phyloP scores from a whole-genome alignment of 108 stramenopile species.

The Conticribra guillardii region DNA sequence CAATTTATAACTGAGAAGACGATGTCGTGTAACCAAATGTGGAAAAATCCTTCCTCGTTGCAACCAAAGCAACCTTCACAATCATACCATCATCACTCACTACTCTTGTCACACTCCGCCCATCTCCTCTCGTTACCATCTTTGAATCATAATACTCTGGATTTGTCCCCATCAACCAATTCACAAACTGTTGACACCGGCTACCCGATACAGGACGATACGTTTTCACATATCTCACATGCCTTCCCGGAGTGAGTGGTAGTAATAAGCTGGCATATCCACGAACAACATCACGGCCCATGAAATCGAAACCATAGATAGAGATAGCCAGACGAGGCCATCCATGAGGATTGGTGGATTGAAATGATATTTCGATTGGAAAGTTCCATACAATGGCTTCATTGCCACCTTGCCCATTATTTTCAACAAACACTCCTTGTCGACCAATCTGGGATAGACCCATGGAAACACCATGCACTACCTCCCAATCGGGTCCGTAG shows the following conservation, averaged over 20 bases:
- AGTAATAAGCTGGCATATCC: constrained; percentile 82
- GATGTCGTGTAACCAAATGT: constrained; percentile 50
- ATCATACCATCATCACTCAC: constrained; percentile 34
- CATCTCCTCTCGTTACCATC: constrained; percentile 56
- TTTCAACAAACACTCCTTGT: constrained; percentile 26
- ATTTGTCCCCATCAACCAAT: constrained; percentile 70
- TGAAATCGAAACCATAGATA: constrained; percentile 74
- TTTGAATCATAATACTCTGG: constrained; percentile 74
- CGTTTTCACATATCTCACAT: constrained; percentile 55
- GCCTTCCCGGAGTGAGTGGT: constrained; percentile 65
- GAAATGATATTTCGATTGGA: constrained; percentile 84
- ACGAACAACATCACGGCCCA: constrained; percentile 77
- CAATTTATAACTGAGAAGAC: no score
- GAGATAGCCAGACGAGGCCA: constrained; percentile 87
- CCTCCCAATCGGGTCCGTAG: constrained; percentile 82
- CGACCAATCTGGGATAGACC: constrained; percentile 52
- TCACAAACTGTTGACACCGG: constrained; percentile 46
- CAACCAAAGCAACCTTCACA: constrained; percentile 58
- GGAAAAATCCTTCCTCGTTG: constrained; percentile 61
- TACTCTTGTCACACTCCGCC: constrained; percentile 63
- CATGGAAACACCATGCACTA: constrained; percentile 68
- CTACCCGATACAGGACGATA: constrained; percentile 68
- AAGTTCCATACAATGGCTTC: constrained; percentile 86
- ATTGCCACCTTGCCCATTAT: constrained; percentile 24
- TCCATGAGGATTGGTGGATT: constrained; percentile 79